A percentile compares a stretch with the other conserved stretches of the same genome.
Evolutionary conservation across 495 filamentous ascomycete genomes (phyloP).

Genomic region (Aspergillus sparsus): DNA sequence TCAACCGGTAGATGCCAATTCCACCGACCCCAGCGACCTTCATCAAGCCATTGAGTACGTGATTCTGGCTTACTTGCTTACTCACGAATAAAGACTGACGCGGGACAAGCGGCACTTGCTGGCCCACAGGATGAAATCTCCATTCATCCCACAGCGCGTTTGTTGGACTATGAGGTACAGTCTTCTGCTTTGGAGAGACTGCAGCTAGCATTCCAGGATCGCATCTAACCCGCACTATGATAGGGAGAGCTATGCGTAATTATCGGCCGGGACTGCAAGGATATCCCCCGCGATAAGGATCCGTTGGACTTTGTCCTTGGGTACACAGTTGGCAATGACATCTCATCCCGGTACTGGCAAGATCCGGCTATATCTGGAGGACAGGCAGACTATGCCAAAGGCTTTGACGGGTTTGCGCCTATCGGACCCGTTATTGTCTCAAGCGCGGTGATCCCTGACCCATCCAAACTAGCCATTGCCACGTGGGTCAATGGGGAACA

Average conservation of each 20-base stretch:
- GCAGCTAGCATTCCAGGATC: too few species aligned
- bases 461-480: background rate
- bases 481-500: background rate
- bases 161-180: too few species aligned
- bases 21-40: too few species aligned
- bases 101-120: too few species aligned
- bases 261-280: background rate
- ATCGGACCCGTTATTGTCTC: background rate
- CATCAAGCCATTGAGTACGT: too few species aligned
- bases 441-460: background rate
- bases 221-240: too few species aligned
- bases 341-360: background rate
- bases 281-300: background rate
- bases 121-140: too few species aligned
- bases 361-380: background rate
- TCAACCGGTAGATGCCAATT: too few species aligned
- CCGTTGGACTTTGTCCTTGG: background rate
- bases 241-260: background rate
- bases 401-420: slow-evolving; percentile 3
- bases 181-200: too few species aligned
- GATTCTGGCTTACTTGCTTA: too few species aligned
- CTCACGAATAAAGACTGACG: too few species aligned
- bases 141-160: too few species aligned
- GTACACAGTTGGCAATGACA: background rate
- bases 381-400: background rate